These are phyloP conservation scores for Entrophospora sp. DNA, from an alignment of 192 early-diverging fungal genomes.

Conservation along the genomic window DNA sequence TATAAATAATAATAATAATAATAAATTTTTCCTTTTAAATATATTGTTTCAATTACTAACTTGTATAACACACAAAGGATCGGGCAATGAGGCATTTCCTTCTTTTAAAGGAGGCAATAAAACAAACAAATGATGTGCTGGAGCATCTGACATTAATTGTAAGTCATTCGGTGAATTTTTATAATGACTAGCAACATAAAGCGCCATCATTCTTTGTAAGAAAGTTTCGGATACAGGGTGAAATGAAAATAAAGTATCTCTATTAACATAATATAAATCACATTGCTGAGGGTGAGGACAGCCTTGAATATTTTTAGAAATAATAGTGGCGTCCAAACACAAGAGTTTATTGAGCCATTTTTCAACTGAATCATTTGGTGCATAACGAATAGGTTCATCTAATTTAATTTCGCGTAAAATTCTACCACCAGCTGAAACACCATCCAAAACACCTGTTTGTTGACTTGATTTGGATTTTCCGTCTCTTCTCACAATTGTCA, in stretches of 20 bases:
- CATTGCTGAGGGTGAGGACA: conserved; percentile 91
- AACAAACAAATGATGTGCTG: conserved; percentile 96
- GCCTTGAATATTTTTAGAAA: conserved; percentile 64
- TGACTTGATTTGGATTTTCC: conserved; percentile 43
- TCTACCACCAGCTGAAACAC: conserved; percentile 46
- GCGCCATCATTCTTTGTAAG: conserved; percentile 93
- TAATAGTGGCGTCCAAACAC: conserved; percentile 81
- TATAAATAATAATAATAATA: background rate
- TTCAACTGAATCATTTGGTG: conserved; percentile 77
- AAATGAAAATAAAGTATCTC: conserved; percentile 97
- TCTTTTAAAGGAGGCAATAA: conserved; percentile 82
- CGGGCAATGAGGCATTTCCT: conserved; percentile 64
- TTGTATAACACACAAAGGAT: conserved; percentile 85
- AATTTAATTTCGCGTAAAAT: conserved; percentile 85
- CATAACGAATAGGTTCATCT: conserved; percentile 93
- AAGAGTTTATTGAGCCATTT: conserved; percentile 92
- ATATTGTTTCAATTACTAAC: no score
- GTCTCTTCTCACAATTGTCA: conserved; percentile 43
- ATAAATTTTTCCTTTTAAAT: no score
- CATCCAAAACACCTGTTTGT: conserved; percentile 27
- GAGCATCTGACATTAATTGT: conserved; percentile 95
- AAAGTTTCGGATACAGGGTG: conserved; percentile 96
- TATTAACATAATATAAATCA: conserved; percentile 93
- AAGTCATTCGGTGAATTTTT: conserved; percentile 99
- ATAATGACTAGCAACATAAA: conserved; percentile 98